Conservation (phyloP, 345 rosid species). For the Citrus inodora region DNA sequence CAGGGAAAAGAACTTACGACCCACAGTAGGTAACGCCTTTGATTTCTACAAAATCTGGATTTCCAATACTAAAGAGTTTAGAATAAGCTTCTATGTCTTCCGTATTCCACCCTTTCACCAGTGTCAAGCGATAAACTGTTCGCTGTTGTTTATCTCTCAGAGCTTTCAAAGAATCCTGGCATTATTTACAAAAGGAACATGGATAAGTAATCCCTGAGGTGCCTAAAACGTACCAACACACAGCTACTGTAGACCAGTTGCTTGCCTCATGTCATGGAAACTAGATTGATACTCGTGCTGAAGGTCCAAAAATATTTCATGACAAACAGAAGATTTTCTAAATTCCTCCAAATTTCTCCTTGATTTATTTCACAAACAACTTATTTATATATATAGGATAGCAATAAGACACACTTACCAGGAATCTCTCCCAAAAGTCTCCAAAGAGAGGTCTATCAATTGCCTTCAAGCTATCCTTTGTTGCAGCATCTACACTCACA, state of each 20-base stretch:
- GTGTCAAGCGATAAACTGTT: constrained; percentile 87
- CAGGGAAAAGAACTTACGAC: constrained; percentile 46
- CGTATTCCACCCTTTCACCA: constrained; percentile 96
- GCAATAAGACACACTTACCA: constrained; percentile 45
- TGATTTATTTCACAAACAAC: background rate
- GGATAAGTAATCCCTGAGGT: background rate
- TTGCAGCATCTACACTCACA: constrained; percentile 98
- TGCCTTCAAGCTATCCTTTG: constrained; percentile 94
- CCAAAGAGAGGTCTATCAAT: constrained; percentile 95
- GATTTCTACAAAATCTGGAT: constrained; percentile 94
- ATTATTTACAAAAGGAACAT: background rate
- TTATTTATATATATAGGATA: background rate
- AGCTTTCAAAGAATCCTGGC: constrained; percentile 80
- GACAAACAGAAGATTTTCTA: background rate
- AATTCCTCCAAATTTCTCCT: background rate
- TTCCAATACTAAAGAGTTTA: constrained; percentile 79
- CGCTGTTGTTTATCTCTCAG: constrained; percentile 82
- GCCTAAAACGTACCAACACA: background rate
- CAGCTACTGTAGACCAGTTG: background rate
- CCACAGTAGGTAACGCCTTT: constrained; percentile 98
- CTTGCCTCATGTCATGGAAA: background rate
- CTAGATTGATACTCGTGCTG: background rate
- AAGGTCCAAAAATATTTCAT: background rate
- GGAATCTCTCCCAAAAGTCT: constrained; percentile 95
- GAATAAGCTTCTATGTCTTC: constrained; percentile 87